phyloP scores from a whole-genome alignment of 176 grass and related monocot genomes.

The Cenchrus purpureus region DNA sequence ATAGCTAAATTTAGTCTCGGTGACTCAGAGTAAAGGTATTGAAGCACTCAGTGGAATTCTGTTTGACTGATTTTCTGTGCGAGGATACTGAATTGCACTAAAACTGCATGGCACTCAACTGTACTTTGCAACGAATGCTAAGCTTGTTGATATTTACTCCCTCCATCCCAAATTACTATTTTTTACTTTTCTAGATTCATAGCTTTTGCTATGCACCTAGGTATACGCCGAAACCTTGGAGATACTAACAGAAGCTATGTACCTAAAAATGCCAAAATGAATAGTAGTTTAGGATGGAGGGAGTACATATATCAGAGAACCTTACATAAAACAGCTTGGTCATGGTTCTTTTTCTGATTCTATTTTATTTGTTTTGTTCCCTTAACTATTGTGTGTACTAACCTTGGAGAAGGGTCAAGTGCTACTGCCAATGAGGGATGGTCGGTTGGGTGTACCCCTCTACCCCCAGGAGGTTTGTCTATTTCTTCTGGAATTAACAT shows the following conservation, averaged over 20 bases:
- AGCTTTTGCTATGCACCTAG: no score
- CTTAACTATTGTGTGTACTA: slow-evolving; percentile 68
- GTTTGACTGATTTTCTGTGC: slow-evolving; percentile 19
- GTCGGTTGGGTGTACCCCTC: slow-evolving; percentile 40
- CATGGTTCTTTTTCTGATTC: background rate
- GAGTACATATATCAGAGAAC: slow-evolving; percentile 5
- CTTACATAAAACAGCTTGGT: background rate
- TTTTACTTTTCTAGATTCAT: no score
- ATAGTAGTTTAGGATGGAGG: no score
- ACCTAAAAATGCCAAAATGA: no score
- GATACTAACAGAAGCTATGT: no score
- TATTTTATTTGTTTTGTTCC: slow-evolving; percentile 23
- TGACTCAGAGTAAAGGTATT: background rate
- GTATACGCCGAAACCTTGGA: no score
- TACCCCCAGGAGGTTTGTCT: slow-evolving; percentile 74
- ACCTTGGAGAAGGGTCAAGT: slow-evolving; percentile 65
- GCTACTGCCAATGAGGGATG: slow-evolving; percentile 54
- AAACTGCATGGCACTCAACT: background rate
- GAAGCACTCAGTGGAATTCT: background rate
- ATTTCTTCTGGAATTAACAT: slow-evolving; percentile 5
- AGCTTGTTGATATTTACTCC: slow-evolving; percentile 15
- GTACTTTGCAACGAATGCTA: slow-evolving; percentile 20
- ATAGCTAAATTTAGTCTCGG: background rate
- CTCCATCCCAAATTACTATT: no score
- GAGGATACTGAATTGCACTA: background rate